A percentile compares a stretch with the other conserved stretches of the same genome.
These are phyloP conservation scores for Colletotrichum scovillei DNA, from an alignment of 2,329 filamentous ascomycete genomes.

Conservation along the genomic window DNA sequence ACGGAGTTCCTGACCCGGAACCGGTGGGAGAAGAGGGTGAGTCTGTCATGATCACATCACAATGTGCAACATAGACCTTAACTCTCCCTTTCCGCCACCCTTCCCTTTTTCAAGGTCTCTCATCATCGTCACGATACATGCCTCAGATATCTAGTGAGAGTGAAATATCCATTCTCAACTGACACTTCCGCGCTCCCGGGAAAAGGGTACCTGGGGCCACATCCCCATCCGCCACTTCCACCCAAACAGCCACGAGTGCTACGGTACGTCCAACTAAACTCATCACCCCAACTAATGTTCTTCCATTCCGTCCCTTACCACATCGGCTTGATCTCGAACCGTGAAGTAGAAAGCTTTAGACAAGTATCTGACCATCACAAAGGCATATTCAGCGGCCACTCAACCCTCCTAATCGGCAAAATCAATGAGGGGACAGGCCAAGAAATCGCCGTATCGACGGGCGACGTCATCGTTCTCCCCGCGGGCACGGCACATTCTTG, in stretches of 20 bases:
- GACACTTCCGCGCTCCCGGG: background rate
- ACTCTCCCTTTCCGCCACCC: accelerated
- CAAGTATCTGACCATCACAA: background rate
- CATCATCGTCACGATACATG: background rate
- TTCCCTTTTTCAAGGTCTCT: background rate
- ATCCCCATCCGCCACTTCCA: conserved; percentile 40
- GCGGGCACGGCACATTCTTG: conserved; percentile 38
- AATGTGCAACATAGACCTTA: background rate
- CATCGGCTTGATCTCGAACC: background rate
- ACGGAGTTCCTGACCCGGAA: conserved; percentile 35
- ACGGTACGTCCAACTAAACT: conserved; percentile 27
- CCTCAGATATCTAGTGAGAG: too few species aligned
- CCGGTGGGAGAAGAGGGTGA: conserved; percentile 39
- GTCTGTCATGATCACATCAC: background rate
- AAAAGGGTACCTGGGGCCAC: conserved; percentile 35
- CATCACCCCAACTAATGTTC: background rate
- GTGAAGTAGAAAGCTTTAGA: background rate
- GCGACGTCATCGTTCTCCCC: conserved; percentile 39
- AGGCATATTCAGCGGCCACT: conserved; percentile 39
- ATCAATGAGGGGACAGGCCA: conserved; percentile 33
- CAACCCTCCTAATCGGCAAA: conserved; percentile 37
- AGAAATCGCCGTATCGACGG: conserved; percentile 32
- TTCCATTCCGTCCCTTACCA: background rate
- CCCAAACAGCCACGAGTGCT: conserved; percentile 40
- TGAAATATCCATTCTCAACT: background rate